Percentiles rank a stretch among this genome's conserved stretches.
Conservation (phyloP, 2,329 filamentous ascomycete genomes). For the Fusarium torreyae region DNA sequence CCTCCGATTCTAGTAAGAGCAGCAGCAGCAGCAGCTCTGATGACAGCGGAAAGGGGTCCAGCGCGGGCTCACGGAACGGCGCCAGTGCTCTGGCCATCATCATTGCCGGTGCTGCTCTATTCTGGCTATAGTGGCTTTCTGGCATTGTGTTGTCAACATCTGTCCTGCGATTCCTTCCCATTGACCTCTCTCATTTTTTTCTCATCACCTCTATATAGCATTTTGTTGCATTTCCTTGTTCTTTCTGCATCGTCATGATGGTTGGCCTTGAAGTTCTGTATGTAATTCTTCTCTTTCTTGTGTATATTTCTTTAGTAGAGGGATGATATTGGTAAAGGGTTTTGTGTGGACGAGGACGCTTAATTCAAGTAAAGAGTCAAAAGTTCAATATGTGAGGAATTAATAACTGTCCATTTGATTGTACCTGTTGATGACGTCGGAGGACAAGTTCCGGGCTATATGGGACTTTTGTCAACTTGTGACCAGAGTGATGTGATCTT, state of each 20-base stretch:
- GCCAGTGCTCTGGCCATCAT: conserved; percentile 57
- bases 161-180: conserved; percentile 14
- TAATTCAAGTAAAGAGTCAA: not conserved
- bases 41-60: conserved; percentile 53
- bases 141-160: conserved; percentile 1
- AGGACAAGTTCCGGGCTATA: too few species aligned
- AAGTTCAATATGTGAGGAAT: not conserved
- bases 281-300: conserved; percentile 44
- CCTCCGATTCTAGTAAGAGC: conserved; percentile 36
- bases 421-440: not conserved
- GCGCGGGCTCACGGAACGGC: conserved; percentile 51
- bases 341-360: conserved; percentile 24
- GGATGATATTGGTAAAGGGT: conserved; percentile 34
- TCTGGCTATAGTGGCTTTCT: conserved; percentile 51
- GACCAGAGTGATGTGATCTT: too few species aligned
- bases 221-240: conserved; percentile 30
- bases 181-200: conserved; percentile 23
- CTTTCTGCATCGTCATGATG: conserved; percentile 39
- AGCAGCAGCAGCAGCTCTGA: conserved; percentile 49
- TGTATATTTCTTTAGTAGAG: conserved; percentile 42
- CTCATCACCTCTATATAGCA: conserved; percentile 32
- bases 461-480: too few species aligned
- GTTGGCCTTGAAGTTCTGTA: conserved; percentile 39
- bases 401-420: not conserved
- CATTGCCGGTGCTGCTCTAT: conserved; percentile 55